Base-by-base conservation (phyloP, 164 flowering plant species). In the Brasenia schreberi region DNA sequence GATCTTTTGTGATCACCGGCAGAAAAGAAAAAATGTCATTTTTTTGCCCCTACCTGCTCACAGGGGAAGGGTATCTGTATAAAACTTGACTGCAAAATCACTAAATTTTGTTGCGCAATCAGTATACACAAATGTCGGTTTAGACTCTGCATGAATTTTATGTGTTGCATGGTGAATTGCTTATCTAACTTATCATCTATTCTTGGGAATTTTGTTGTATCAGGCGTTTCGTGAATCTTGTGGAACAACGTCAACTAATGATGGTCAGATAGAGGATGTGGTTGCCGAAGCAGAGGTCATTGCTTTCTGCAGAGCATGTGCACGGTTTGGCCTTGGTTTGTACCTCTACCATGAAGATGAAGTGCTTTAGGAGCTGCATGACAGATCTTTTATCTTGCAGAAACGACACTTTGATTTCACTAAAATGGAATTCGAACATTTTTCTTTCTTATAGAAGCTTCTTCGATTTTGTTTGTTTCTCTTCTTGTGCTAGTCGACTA, bases 171-270 rank as follows among this genome's bases (percentile, higher is more conserved):
- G 39, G 39, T 33, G 39, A 33, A 33, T 33, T 33, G 39, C 39
- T 33, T 33, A 33, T 33, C 39, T 33, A 33, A 33, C 39, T 33
- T 33, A 33, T 33, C 27, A 2, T 23, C 39, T 33, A 33, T 33
- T 33, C 39, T 33, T 33, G 39, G 1, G 39, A 33, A 33, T 33
- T 33, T 33, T 4, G 39, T 33, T 33, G 39, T 61, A 7, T 66
- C 86, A 94, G 96, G 98, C 98, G 64, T 81, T 85, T 66, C 96
- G 97, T 23, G 98, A 94, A 72, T 84, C 97, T 53, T 77, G 89
- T 58, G 97, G 98, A 62, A 90, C 96, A 64, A 78, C 84, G 45
- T 74, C 83, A 45, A 19, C 77, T 5, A 72, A 59, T 52, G 80
- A 83, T 65, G 72, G 66, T 39, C 43, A 71, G 43, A 65, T 70